These are phyloP conservation scores for Paramecium octaurelia DNA, from an alignment of 73 alveolate genomes.

Conservation along the genomic window DNA sequence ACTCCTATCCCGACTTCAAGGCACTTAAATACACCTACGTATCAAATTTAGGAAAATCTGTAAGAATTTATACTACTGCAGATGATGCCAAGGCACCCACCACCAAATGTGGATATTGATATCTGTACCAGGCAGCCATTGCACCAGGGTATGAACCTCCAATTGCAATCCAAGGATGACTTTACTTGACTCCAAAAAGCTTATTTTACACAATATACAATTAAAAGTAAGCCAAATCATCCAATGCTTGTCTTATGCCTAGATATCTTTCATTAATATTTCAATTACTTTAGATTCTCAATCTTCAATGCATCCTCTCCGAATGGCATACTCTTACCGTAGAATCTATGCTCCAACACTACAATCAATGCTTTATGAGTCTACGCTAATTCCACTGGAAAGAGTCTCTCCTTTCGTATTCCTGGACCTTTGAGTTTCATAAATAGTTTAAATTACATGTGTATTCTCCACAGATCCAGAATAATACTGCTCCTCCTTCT, in stretches of 20 bases:
- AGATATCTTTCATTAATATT: not conserved
- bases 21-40: not conserved
- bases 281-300: constrained; percentile 41
- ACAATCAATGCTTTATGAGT: constrained; percentile 63
- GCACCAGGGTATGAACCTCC: constrained; percentile 85
- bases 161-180: constrained; percentile 54
- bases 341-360: constrained; percentile 76
- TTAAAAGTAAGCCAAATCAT: constrained; percentile 72
- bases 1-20: constrained; percentile 20
- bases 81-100: constrained; percentile 74
- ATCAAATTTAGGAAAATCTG: constrained; percentile 57
- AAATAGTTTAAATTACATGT: constrained; percentile 53
- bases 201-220: not conserved
- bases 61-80: constrained; percentile 61
- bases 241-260: constrained; percentile 71
- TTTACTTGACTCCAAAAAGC: constrained; percentile 11
- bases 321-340: constrained; percentile 74
- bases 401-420: constrained; percentile 44
- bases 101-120: constrained; percentile 69
- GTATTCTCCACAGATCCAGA: constrained; percentile 83
- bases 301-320: constrained; percentile 43
- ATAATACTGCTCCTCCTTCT: constrained; percentile 69
- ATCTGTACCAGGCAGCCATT: constrained; percentile 76
- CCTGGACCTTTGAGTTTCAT: constrained; percentile 25
- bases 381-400: constrained; percentile 66